Evolutionary conservation across 768 basidiomycete species (phyloP).

Genomic region (Boletus sp.): DNA sequence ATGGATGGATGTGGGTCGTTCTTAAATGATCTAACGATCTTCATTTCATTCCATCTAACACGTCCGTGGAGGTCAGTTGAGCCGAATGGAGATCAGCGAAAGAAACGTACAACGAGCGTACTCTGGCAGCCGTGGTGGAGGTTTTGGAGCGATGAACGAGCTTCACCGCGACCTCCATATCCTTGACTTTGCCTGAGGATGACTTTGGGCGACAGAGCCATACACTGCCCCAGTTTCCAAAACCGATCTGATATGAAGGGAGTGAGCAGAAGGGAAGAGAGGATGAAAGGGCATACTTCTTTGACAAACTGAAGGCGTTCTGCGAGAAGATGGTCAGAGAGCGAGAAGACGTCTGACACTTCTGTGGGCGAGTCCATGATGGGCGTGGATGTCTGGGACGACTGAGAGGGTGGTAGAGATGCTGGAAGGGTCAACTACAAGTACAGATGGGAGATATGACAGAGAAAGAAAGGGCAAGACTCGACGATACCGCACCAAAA

Average conservation of each 20-base stretch:
- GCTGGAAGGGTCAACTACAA: slow-evolving; percentile 11
- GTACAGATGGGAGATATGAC: slow-evolving; percentile 18
- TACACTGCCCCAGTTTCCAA: slow-evolving; percentile 91
- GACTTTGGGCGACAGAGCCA: slow-evolving; percentile 74
- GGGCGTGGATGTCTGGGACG: neutral
- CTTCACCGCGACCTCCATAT: slow-evolving; percentile 80
- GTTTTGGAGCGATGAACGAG: slow-evolving; percentile 84
- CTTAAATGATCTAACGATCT: slow-evolving; percentile 84
- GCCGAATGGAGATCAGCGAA: neutral
- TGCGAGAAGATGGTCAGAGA: slow-evolving; percentile 70
- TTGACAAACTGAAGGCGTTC: slow-evolving; percentile 72
- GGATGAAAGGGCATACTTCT: slow-evolving; percentile 47
- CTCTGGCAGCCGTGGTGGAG: slow-evolving; percentile 83
- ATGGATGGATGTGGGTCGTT: slow-evolving; percentile 87
- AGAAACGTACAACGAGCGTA: slow-evolving; percentile 73
- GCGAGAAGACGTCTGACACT: slow-evolving; percentile 62
- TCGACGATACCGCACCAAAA: neutral
- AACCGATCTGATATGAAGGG: slow-evolving; percentile 63
- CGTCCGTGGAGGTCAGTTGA: neutral
- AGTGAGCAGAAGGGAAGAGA: neutral
- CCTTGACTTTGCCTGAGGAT: slow-evolving; percentile 40
- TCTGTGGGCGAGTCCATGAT: slow-evolving; percentile 26
- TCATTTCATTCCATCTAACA: slow-evolving; percentile 96
- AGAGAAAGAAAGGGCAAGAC: neutral
- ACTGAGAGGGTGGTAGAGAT: too few relatives aligned